phyloP scores from a whole-genome alignment of 2,329 filamentous ascomycete genomes.

The Metarhizium brunneum region DNA sequence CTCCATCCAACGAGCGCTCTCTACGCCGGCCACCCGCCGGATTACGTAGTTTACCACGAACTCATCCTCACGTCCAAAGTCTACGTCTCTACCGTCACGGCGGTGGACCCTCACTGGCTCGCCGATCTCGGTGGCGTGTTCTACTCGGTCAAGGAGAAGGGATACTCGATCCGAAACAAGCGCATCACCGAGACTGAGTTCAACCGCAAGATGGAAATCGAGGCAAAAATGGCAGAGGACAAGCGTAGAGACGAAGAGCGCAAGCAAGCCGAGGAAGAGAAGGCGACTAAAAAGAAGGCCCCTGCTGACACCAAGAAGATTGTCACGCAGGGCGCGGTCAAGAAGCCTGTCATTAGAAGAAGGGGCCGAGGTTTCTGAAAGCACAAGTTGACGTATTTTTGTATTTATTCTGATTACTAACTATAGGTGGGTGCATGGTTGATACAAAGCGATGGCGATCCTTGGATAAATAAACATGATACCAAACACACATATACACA shows the following conservation, averaged over 20 bases:
- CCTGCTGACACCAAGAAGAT: conserved; percentile 41
- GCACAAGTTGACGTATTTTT: not conserved
- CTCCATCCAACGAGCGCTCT: conserved; percentile 89
- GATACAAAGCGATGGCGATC: not conserved
- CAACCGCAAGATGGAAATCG: conserved; percentile 86
- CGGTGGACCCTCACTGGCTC: conserved; percentile 94
- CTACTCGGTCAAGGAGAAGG: conserved; percentile 96
- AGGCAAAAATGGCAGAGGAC: conserved; percentile 83
- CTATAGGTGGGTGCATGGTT: not conserved
- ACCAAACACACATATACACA: not conserved
- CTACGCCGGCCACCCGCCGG: conserved; percentile 89
- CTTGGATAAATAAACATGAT: not conserved
- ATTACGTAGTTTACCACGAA: conserved; percentile 97
- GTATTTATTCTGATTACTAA: not conserved
- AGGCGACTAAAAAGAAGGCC: conserved; percentile 26
- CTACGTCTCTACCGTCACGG: conserved; percentile 95
- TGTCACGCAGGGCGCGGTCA: conserved; percentile 51
- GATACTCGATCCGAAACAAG: conserved; percentile 80
- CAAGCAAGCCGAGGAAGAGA: conserved; percentile 39
- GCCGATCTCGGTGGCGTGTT: conserved; percentile 95
- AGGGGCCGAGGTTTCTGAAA: conserved; percentile 42
- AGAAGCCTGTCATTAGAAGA: conserved; percentile 49
- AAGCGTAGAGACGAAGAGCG: conserved; percentile 57
- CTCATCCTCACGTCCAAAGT: conserved; percentile 94
- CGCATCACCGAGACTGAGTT: conserved; percentile 85